phyloP scores from a whole-genome alignment of 148 eudicot genomes.

The Heliamphora exappendiculata region DNA sequence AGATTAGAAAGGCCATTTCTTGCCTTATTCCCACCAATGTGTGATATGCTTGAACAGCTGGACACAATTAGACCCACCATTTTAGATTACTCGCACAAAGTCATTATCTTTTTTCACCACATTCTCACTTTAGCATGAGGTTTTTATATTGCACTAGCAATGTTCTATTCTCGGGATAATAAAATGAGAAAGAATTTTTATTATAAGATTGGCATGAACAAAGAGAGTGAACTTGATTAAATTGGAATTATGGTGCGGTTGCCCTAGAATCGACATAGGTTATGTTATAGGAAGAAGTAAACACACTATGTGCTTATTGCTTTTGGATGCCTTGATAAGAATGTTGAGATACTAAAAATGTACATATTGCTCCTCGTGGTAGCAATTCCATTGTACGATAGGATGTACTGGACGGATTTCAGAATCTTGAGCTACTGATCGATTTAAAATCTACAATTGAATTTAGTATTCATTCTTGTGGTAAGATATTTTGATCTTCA shows the following conservation, averaged over 20 bases:
- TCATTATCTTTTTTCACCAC: neutral
- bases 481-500: neutral
- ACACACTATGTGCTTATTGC: neutral
- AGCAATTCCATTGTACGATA: too few species aligned
- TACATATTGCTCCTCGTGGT: neutral
- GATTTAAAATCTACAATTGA: neutral
- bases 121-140: neutral
- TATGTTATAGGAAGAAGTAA: neutral
- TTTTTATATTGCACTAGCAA: neutral
- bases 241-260: neutral
- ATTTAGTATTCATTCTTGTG: neutral
- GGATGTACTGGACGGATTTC: neutral
- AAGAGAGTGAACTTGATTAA: neutral
- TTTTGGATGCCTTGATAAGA: neutral
- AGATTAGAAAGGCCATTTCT: neutral
- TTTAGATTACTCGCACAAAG: neutral
- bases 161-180: neutral
- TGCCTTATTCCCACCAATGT: neutral
- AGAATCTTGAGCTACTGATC: neutral
- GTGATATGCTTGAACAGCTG: neutral
- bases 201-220: neutral
- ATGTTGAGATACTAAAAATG: neutral
- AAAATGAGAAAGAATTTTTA: neutral
- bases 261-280: neutral
- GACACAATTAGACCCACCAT: neutral